Evolutionary conservation across 257 asterid genomes (phyloP).

Genomic region (Phtheirospermum japonicum): DNA sequence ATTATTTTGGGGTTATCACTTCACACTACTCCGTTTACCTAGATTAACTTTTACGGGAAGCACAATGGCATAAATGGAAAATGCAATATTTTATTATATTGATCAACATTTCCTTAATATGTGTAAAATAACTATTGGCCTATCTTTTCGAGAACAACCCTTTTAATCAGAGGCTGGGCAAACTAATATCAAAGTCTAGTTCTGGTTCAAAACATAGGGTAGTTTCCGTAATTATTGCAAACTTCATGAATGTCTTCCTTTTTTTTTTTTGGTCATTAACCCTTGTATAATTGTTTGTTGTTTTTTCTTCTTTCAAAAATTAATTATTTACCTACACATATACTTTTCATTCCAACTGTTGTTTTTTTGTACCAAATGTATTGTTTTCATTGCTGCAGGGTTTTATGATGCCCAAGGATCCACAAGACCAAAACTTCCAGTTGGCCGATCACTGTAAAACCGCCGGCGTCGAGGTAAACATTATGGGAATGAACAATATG

Average conservation of each 20-base stretch:
- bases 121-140: no score
- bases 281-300: no score
- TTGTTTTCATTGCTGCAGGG: conserved; percentile 41
- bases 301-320: not conserved
- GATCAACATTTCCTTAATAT: no score
- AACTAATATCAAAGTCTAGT: not conserved
- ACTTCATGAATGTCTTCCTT: no score
- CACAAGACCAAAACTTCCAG: conserved; percentile 56
- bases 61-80: no score
- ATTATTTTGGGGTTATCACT: no score
- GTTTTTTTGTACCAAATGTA: conserved; percentile 5
- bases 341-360: not conserved
- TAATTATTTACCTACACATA: not conserved
- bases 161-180: not conserved
- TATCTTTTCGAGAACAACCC: no score
- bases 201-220: conserved; percentile 4
- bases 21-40: no score
- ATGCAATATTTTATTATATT: no score
- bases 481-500: conserved; percentile 45
- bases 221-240: not conserved
- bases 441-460: conserved; percentile 59
- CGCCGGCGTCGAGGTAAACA: conserved; percentile 46
- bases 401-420: conserved; percentile 43
- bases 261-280: not conserved
- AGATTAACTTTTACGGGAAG: no score